Conservation (phyloP, 257 asterid genomes). For the Gentiana dahurica region DNA sequence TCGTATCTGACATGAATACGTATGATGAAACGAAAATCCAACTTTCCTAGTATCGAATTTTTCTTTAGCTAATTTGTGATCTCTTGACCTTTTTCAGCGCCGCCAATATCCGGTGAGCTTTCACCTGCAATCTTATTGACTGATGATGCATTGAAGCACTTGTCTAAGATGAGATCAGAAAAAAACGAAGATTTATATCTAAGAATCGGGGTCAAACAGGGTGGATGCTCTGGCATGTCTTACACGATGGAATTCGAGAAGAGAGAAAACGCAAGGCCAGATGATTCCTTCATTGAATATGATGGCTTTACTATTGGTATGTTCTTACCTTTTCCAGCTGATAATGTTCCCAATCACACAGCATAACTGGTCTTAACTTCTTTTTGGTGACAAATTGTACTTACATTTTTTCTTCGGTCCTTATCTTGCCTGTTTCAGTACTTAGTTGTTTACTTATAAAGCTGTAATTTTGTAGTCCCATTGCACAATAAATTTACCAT, state of each 20-base stretch:
- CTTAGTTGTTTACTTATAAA: too few relatives aligned
- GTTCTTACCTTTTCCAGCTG: background rate
- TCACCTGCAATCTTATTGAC: conserved; percentile 83
- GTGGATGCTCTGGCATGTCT: conserved; percentile 98
- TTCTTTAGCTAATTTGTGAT: background rate
- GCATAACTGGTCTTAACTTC: background rate
- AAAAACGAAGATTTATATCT: conserved; percentile 57
- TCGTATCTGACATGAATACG: background rate
- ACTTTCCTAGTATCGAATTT: too few relatives aligned
- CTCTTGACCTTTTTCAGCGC: conserved; percentile 33
- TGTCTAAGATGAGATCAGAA: conserved; percentile 67
- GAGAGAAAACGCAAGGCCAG: conserved; percentile 60
- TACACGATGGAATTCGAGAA: conserved; percentile 92
- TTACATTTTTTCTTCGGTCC: background rate
- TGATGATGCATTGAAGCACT: conserved; percentile 63
- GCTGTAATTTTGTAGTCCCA: too few relatives aligned
- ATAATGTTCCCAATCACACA: background rate
- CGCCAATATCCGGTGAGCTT: conserved; percentile 47
- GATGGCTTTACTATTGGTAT: conserved; percentile 78
- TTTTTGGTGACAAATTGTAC: background rate
- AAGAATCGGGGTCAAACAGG: conserved; percentile 94
- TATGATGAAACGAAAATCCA: too few relatives aligned
- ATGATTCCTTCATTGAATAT: conserved; percentile 81
- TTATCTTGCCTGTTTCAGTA: background rate
- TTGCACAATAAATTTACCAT: too few relatives aligned